phyloP scores from a whole-genome alignment of 805 yeast genomes.

The Candida qinlingensis region DNA sequence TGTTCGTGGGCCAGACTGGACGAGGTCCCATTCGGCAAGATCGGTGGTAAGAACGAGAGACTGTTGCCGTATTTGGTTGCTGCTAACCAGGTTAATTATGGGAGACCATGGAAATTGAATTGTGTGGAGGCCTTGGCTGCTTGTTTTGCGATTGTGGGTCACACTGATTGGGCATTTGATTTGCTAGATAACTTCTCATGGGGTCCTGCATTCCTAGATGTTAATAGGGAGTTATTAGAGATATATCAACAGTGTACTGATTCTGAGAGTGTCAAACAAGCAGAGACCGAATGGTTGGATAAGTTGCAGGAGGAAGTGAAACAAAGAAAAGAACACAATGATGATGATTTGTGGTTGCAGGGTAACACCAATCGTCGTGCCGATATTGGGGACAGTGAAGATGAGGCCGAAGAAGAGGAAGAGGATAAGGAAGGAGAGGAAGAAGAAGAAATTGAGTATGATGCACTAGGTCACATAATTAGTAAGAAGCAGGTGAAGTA shows the following conservation, averaged over 20 bases:
- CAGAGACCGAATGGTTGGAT: conserved; percentile 71
- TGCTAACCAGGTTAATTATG: conserved; percentile 95
- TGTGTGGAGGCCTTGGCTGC: conserved; percentile 98
- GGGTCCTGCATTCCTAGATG: conserved; percentile 84
- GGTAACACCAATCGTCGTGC: conserved; percentile 65
- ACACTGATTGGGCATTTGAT: conserved; percentile 78
- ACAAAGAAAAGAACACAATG: conserved; percentile 51
- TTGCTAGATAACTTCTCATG: conserved; percentile 80
- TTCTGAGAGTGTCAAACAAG: conserved; percentile 61
- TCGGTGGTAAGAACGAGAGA: conserved; percentile 88
- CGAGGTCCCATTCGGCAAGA: conserved; percentile 89
- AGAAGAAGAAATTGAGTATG: conserved; percentile 16
- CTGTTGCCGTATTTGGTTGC: conserved; percentile 89
- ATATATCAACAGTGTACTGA: conserved; percentile 79
- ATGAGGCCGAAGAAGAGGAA: conserved; percentile 16
- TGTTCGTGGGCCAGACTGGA: conserved; percentile 98
- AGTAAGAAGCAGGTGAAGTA: neutral
- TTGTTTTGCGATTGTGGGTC: conserved; percentile 91
- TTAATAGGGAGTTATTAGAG: conserved; percentile 73
- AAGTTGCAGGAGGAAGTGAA: conserved; percentile 60
- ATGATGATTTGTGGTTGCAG: conserved; percentile 67
- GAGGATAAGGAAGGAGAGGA: conserved; percentile 15
- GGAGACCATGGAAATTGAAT: conserved; percentile 90
- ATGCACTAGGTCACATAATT: conserved; percentile 11
- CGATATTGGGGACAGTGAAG: conserved; percentile 24